Conservation (phyloP, 108 stramenopile species). For the Nitzschia palea region DNA sequence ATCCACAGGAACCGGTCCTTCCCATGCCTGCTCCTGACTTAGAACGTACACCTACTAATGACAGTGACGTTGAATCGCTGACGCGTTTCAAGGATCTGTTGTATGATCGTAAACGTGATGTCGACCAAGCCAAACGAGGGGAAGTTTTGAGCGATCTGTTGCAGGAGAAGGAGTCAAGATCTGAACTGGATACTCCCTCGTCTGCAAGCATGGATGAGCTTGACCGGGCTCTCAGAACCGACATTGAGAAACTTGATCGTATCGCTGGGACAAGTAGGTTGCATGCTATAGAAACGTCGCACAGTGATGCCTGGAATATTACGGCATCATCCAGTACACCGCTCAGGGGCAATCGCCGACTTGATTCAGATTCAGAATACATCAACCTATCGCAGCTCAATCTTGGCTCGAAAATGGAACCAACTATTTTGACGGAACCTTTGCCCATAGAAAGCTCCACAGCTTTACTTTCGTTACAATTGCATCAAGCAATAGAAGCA, state of each 20-base stretch:
- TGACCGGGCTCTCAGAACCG: background rate
- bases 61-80: constrained; percentile 8
- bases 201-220: background rate
- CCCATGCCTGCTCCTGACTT: background rate
- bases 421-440: too few species aligned
- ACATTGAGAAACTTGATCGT: constrained; percentile 4
- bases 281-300: background rate
- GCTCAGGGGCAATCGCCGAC: background rate
- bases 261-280: background rate
- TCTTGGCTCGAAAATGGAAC: too few species aligned
- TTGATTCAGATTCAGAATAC: too few species aligned
- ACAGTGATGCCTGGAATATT: background rate
- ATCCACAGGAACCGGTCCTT: background rate
- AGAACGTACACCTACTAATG: background rate
- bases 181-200: background rate
- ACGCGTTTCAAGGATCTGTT: constrained; percentile 2
- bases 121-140: background rate
- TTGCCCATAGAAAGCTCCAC: too few species aligned
- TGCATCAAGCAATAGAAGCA: too few species aligned
- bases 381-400: too few species aligned
- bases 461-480: too few species aligned
- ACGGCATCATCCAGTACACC: background rate
- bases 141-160: background rate
- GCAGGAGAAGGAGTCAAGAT: background rate
- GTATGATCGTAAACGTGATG: background rate